phyloP scores from a whole-genome alignment of 164 flowering plant species.

The Tinospora cordifolia region DNA sequence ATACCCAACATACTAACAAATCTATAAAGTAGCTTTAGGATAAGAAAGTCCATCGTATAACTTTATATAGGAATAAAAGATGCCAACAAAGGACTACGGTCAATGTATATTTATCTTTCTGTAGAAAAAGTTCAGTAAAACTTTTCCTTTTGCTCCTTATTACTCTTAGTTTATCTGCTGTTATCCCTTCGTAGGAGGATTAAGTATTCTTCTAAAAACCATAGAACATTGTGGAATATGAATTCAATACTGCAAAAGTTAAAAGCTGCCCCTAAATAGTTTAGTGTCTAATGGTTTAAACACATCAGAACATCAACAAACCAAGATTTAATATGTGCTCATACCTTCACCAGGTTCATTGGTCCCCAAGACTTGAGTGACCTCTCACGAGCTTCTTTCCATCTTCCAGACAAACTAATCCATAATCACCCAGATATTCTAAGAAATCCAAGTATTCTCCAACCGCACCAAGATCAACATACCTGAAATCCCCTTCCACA shows the following conservation, averaged over 20 bases:
- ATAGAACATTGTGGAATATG: too few species aligned
- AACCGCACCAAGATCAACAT: conserved; percentile 70
- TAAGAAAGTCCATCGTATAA: too few species aligned
- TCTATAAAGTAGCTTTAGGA: not conserved
- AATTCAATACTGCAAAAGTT: not conserved
- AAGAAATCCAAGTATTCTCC: conserved; percentile 72
- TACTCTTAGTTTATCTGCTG: too few species aligned
- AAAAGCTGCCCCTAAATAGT: not conserved
- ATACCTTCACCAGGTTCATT: conserved; percentile 77
- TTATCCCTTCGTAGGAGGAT: too few species aligned
- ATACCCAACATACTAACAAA: not conserved
- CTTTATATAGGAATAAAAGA: too few species aligned
- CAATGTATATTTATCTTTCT: too few species aligned
- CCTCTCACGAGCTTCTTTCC: conserved; percentile 41
- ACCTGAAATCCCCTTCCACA: conserved; percentile 93
- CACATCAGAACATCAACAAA: not conserved
- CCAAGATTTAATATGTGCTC: not conserved
- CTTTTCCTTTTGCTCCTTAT: too few species aligned
- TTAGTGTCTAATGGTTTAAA: too few species aligned
- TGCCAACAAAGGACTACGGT: too few species aligned
- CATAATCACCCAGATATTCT: conserved; percentile 46
- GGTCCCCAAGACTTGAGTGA: conserved; percentile 57
- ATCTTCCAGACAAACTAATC: too few species aligned
- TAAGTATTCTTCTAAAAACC: too few species aligned
- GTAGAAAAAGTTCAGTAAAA: too few species aligned